Base-by-base conservation (phyloP, 177 flowering plant species). In the Vitis hybrid region DNA sequence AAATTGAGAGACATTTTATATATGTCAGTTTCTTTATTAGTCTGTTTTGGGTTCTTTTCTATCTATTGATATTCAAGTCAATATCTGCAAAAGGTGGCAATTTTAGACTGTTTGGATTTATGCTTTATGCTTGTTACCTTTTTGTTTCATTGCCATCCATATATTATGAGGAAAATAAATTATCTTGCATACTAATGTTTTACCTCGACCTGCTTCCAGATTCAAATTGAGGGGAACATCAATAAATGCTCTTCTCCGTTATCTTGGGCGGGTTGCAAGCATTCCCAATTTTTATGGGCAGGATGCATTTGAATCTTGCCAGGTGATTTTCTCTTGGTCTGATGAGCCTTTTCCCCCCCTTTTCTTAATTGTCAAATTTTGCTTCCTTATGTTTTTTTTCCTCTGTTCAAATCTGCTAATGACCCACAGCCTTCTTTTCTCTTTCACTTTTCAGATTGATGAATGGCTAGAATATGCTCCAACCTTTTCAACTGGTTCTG, bases 401-500 rank as follows among this genome's bases (percentile, higher is more conserved):
- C 46, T 35, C 46, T 35, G 6, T 35, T 35, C 46, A 35, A 35
- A 35, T 35, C 46, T 5, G 46, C 46, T 35, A 27, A 27, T 27
- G 27, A 27, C 46, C 8, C 46, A 35, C 46, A 35, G 46, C 46
- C 8, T 35, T 35, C 46, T 35, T 35, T 35, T 35, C 46, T 13
- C 52, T 56, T 51, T 65, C 15, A 8, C 58, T 62, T 71, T 68
- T 16, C 83, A 94, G 98, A 86, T 94, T 75, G 97, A 91, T 76
- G 80, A 90, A 73, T 90, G 89, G 94, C 72, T 94, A 48, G 97
- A 92, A 1, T 90, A 87, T 80, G 81, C 91, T 35, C 80, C 85
- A 10, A 67, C 81, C 9, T 76, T 94, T 71, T 80, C 89, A 32
- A 67, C 76, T 18, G 97, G 93, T 15, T 83, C 98, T 32, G 90